phyloP scores from a whole-genome alignment of 2,329 filamentous ascomycete genomes.

The Aspergillus sp. region DNA sequence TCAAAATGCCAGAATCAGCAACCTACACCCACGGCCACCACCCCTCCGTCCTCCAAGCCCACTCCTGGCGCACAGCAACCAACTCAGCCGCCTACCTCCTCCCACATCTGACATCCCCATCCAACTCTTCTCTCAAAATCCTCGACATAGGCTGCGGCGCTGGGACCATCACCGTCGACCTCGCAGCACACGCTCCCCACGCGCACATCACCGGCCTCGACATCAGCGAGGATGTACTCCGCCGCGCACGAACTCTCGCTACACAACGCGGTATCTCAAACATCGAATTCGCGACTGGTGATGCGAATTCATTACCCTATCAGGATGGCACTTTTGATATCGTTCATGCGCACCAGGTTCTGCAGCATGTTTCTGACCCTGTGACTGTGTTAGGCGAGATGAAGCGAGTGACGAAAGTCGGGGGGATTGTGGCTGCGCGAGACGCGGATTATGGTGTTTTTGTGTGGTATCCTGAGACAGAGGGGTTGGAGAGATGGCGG shows the following conservation, averaged over 20 bases:
- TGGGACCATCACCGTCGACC: slow-evolving; percentile 39
- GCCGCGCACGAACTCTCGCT: slow-evolving; percentile 26
- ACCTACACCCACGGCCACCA: slow-evolving; percentile 30
- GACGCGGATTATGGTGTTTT: slow-evolving; percentile 31
- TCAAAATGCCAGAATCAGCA: too few species aligned
- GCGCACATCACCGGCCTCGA: slow-evolving; percentile 37
- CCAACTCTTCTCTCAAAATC: slow-evolving; percentile 29
- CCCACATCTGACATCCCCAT: slow-evolving; percentile 21
- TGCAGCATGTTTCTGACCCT: slow-evolving; percentile 53
- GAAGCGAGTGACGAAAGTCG: slow-evolving; percentile 48
- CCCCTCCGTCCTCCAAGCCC: slow-evolving; percentile 21
- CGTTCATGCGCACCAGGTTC: slow-evolving; percentile 56
- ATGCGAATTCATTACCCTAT: slow-evolving; percentile 40
- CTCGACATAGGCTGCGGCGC: slow-evolving; percentile 43
- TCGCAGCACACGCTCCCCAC: slow-evolving; percentile 33
- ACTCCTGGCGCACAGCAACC: slow-evolving; percentile 26
- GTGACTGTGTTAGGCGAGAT: slow-evolving; percentile 49
- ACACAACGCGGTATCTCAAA: slow-evolving; percentile 25
- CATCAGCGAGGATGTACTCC: slow-evolving; percentile 15
- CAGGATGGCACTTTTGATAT: slow-evolving; percentile 52
- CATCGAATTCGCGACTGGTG: slow-evolving; percentile 29
- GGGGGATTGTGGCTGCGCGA: slow-evolving; percentile 48
- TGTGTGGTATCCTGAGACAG: slow-evolving; percentile 23
- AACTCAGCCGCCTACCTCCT: slow-evolving; percentile 37
- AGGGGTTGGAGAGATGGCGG: slow-evolving; percentile 20